Evolutionary conservation across 345 rosid genomes (phyloP).

Genomic region (Gossypium ekmanianum): DNA sequence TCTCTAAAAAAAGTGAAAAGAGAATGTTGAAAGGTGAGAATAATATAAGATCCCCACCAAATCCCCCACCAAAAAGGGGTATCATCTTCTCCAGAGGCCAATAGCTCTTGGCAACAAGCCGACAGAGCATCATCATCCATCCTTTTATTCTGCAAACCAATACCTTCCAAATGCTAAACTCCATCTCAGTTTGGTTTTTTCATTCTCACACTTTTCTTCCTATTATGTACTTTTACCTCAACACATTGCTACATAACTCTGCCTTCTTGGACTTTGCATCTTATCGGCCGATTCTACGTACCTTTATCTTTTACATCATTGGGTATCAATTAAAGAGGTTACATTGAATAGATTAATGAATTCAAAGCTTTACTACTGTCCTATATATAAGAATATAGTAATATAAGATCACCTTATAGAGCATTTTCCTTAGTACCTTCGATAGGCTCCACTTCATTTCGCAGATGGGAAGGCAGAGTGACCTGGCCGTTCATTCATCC

Average conservation of each 20-base stretch:
- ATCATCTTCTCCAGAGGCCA: conserved; percentile 25
- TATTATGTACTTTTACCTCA: conserved; percentile 18
- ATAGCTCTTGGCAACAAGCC: conserved; percentile 16
- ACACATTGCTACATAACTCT: conserved; percentile 18
- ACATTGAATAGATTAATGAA: background rate
- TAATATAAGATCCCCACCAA: conserved; percentile 16
- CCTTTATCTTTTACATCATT: conserved; percentile 17
- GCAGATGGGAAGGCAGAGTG: conserved; percentile 34
- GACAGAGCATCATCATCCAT: conserved; percentile 17
- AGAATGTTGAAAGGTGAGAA: conserved; percentile 19
- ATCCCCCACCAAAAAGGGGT: conserved; percentile 22
- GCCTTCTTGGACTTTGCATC: conserved; percentile 31
- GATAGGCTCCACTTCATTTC: background rate
- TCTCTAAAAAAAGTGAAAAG: conserved; percentile 17
- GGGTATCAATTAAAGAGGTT: conserved; percentile 1
- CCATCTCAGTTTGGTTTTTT: conserved; percentile 22
- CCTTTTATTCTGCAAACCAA: conserved; percentile 18
- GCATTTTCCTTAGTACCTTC: background rate
- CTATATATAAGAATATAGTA: conserved; percentile 21
- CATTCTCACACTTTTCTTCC: conserved; percentile 17
- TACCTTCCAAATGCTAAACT: conserved; percentile 31
- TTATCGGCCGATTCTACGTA: conserved; percentile 17
- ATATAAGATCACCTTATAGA: background rate
- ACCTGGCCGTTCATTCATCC: conserved; percentile 31
- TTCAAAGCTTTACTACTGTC: conserved; percentile 10